phyloP scores from a whole-genome alignment of 2,329 filamentous ascomycete genomes.

The Scytalidium sp. region DNA sequence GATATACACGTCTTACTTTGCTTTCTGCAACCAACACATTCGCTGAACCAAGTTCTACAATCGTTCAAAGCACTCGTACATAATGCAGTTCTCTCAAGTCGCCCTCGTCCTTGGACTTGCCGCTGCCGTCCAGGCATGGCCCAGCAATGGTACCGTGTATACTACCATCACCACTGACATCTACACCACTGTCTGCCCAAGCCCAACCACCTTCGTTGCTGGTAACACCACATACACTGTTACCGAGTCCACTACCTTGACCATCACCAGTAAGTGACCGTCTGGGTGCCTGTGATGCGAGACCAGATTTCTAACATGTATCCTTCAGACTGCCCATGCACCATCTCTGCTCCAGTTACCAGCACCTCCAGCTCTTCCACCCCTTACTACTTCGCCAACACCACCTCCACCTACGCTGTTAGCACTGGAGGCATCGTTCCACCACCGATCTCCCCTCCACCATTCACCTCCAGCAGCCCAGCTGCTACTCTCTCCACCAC shows the following conservation, averaged over 20 bases:
- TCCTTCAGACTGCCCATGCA: constrained; percentile 27
- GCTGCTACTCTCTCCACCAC: not conserved
- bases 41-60: not conserved
- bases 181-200: constrained; percentile 49
- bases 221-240: constrained; percentile 15
- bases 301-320: not conserved
- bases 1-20: not conserved
- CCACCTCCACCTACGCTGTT: not conserved
- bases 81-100: not conserved
- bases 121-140: constrained; percentile 1
- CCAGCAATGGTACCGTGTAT: constrained; percentile 1
- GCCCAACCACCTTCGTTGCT: constrained; percentile 33
- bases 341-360: constrained; percentile 40
- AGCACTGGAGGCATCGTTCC: not conserved
- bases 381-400: not conserved
- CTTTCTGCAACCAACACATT: not conserved
- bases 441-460: not conserved
- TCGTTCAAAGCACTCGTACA: not conserved
- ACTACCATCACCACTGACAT: constrained; percentile 26
- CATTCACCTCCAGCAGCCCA: not conserved
- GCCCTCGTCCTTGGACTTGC: constrained; percentile 6
- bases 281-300: too few species aligned
- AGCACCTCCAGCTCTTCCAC: constrained; percentile 12
- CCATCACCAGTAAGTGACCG: constrained; percentile 29
- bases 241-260: constrained; percentile 38